phyloP scores from a whole-genome alignment of 768 basidiomycete genomes.

The Pleurotus cornucopiae region DNA sequence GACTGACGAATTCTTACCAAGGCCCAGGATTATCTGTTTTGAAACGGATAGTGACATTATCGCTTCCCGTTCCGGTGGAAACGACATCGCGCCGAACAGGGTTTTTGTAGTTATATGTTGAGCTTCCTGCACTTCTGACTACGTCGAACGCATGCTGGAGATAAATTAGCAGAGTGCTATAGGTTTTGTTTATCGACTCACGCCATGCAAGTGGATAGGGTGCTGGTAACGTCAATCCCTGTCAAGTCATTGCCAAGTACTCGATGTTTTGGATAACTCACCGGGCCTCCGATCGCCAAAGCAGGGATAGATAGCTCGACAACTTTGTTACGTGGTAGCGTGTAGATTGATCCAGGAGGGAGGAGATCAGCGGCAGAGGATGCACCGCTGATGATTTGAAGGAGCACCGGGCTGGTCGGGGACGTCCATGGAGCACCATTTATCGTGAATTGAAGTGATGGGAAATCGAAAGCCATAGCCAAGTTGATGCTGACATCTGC shows the following conservation, averaged over 20 bases:
- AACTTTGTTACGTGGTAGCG: constrained; percentile 39
- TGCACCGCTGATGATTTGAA: constrained; percentile 57
- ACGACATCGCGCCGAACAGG: constrained; percentile 55
- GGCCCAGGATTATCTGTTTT: constrained; percentile 48
- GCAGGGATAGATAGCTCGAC: constrained; percentile 27
- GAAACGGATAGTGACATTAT: constrained; percentile 45
- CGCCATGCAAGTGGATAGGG: constrained; percentile 36
- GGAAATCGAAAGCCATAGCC: constrained; percentile 15
- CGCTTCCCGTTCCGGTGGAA: constrained; percentile 12
- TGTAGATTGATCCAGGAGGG: constrained; percentile 42
- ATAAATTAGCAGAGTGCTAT: not conserved
- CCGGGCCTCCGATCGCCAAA: constrained; percentile 32
- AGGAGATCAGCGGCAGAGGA: constrained; percentile 41
- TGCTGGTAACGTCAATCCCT: constrained; percentile 17
- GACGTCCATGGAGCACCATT: constrained; percentile 27
- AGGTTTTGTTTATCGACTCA: constrained; percentile 11
- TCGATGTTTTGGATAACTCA: constrained; percentile 14
- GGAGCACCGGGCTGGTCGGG: constrained; percentile 47
- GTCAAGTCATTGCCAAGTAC: not conserved
- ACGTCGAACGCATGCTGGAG: constrained; percentile 41
- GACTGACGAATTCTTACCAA: constrained; percentile 21
- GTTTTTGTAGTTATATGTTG: constrained; percentile 40
- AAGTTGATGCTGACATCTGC: constrained; percentile 21
- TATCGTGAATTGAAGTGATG: constrained; percentile 18
- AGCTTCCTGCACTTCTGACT: constrained; percentile 34